phyloP scores from a whole-genome alignment of 2,329 filamentous ascomycete species.

The Aspergillus sp. region DNA sequence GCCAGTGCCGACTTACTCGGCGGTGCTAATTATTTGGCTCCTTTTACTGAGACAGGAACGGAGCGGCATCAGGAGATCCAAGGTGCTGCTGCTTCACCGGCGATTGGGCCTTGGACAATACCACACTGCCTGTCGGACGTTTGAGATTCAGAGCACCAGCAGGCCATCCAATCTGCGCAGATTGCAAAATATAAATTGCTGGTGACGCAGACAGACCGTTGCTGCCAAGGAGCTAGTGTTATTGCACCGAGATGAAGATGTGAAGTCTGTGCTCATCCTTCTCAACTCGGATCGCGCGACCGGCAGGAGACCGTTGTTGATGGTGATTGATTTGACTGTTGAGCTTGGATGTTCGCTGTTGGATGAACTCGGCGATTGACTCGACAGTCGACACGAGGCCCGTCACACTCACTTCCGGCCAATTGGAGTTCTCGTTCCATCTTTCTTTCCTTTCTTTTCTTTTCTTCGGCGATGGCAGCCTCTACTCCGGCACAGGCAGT shows the following conservation, averaged over 20 bases:
- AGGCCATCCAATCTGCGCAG: background rate
- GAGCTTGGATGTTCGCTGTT: background rate
- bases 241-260: conserved; percentile 3
- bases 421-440: conserved; percentile 1
- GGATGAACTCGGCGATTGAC: background rate
- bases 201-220: background rate
- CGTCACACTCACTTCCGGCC: background rate
- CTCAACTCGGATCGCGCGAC: conserved; percentile 1
- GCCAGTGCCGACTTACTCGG: background rate
- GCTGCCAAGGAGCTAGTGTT: background rate
- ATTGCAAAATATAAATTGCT: conserved; percentile 1
- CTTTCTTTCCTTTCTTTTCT: background rate
- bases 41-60: conserved; percentile 1
- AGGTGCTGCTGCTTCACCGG: too few relatives aligned
- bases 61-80: background rate
- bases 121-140: background rate
- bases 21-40: background rate
- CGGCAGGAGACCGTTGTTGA: background rate
- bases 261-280: conserved; percentile 8
- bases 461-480: background rate
- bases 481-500: too few relatives aligned
- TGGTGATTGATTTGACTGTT: background rate
- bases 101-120: too few relatives aligned
- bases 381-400: background rate
- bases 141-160: background rate